These are phyloP conservation scores for Bauhinia variegata DNA, from an alignment of 306 rosid species.

Conservation along the genomic window DNA sequence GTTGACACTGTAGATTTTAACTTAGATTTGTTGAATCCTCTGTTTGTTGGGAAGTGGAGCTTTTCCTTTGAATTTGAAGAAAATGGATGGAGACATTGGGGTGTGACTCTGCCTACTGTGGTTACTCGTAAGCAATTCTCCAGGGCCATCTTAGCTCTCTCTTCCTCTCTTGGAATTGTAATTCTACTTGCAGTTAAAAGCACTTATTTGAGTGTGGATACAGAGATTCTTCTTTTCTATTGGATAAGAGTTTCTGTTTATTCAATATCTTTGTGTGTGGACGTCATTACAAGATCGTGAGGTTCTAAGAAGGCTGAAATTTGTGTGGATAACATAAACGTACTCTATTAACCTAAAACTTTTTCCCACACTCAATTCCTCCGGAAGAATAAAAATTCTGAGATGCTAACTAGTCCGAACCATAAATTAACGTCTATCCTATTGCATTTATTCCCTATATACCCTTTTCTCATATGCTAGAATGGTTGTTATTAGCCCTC, in stretches of 20 bases:
- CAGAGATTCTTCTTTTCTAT: background rate
- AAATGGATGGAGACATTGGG: conserved; percentile 54
- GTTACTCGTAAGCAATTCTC: conserved; percentile 66
- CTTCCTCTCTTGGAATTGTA: background rate
- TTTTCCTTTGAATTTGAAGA: conserved; percentile 49
- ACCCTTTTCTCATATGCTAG: too few relatives aligned
- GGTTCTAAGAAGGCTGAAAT: conserved; percentile 58
- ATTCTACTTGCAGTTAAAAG: background rate
- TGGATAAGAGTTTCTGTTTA: conserved; percentile 22
- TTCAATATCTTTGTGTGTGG: conserved; percentile 37
- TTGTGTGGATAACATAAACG: conserved; percentile 57
- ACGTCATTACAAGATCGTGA: conserved; percentile 51
- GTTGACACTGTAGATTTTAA: conserved; percentile 31
- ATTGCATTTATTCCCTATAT: too few relatives aligned
- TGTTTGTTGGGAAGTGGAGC: conserved; percentile 41
- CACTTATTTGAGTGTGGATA: background rate
- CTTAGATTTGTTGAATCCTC: conserved; percentile 49
- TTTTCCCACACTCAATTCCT: too few relatives aligned
- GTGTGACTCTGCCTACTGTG: conserved; percentile 52
- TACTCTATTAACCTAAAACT: too few relatives aligned
- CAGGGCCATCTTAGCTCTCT: conserved; percentile 53
- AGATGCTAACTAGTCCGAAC: too few relatives aligned
- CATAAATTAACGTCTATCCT: too few relatives aligned
- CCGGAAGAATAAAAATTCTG: too few relatives aligned
- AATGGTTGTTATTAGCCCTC: too few relatives aligned